Evolutionary conservation across 106 monocot species (phyloP).

Genomic region (Agapanthus africanus): DNA sequence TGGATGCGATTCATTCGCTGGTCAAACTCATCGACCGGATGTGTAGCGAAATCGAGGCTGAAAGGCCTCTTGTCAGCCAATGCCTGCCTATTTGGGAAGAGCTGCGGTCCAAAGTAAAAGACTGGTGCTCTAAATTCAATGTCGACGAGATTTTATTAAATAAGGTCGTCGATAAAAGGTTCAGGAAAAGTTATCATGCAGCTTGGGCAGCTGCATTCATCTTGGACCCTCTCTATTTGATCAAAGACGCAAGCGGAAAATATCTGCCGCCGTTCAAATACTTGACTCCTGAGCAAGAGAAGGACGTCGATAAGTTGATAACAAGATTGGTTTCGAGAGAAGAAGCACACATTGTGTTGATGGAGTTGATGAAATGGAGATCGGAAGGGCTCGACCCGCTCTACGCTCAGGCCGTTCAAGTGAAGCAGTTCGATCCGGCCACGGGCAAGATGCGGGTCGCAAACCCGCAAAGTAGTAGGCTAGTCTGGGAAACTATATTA

Average conservation of each 20-base stretch:
- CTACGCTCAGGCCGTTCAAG: constrained; percentile 75
- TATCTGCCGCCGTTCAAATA: constrained; percentile 82
- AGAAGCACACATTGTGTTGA: constrained; percentile 69
- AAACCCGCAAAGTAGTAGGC: constrained; percentile 57
- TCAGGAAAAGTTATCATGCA: constrained; percentile 74
- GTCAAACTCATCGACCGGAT: constrained; percentile 28
- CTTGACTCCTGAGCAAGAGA: constrained; percentile 69
- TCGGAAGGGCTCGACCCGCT: constrained; percentile 64
- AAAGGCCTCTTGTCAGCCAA: constrained; percentile 57
- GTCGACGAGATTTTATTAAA: constrained; percentile 20
- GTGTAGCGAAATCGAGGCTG: constrained; percentile 41
- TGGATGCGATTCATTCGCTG: constrained; percentile 41
- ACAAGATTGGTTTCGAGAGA: constrained; percentile 57
- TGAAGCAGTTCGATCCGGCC: constrained; percentile 58
- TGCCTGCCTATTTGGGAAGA: constrained; percentile 61
- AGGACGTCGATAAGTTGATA: constrained; percentile 70
- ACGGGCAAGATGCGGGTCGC: constrained; percentile 74
- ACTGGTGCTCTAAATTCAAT: constrained; percentile 41
- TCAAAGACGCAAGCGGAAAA: constrained; percentile 63
- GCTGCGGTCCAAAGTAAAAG: constrained; percentile 34
- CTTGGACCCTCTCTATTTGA: constrained; percentile 57
- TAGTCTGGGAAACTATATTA: constrained; percentile 68
- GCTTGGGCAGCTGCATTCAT: constrained; percentile 81
- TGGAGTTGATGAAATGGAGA: constrained; percentile 88
- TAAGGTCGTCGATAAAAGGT: constrained; percentile 45